Base-by-base conservation (phyloP, 2,329 filamentous ascomycete genomes). In the Stemphylium vesicarium region DNA sequence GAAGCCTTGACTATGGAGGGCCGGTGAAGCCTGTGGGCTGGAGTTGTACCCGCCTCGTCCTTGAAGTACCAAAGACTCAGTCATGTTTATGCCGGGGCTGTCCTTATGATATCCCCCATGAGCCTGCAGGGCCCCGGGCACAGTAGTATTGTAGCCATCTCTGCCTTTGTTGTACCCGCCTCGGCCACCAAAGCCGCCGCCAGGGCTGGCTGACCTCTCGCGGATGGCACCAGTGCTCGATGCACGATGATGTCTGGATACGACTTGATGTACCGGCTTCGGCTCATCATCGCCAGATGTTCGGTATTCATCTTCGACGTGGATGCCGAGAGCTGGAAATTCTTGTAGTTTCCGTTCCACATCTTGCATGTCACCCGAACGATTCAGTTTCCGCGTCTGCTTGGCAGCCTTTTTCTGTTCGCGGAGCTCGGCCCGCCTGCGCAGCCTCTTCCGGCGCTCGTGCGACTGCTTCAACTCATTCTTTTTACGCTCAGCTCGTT, bases 331-430 rank as follows among this genome's bases (percentile, higher is more conserved):
- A 5, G 70, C 72, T 24, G 62, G 61, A 1, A 75, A 44, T 15
- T 68, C 68, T 18, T 70, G 64, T 3, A 74, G 56, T 32, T 61
- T 71, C 33, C 53, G 64, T 32, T 68, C 56, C 1, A 74, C 61
- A 32, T 75, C 70, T 26, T 56, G 62, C 36, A 73, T 58, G 1
- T 71, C 68, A 9, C 59, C 54, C 2, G 53, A 20, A 15, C 56
- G 60, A 16, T 65, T 67, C 49, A 67, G 64, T 44, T 53, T 64
- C 26, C 63, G 64, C 1, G 64, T 63, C 10, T 69, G 60, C 52
- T 71, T 76, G 7, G 65, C 68, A 6, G 70, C 68, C 43, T 74
- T 77, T 58, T 75, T 77, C 50, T 77, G 65, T 13, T 77, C 66
- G 2, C 72, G 72, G 15, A 78, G 62, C 50, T 73, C 75, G 11